Base-by-base conservation (phyloP, 352 stramenopile genomes). In the Phytophthora podocarpi region DNA sequence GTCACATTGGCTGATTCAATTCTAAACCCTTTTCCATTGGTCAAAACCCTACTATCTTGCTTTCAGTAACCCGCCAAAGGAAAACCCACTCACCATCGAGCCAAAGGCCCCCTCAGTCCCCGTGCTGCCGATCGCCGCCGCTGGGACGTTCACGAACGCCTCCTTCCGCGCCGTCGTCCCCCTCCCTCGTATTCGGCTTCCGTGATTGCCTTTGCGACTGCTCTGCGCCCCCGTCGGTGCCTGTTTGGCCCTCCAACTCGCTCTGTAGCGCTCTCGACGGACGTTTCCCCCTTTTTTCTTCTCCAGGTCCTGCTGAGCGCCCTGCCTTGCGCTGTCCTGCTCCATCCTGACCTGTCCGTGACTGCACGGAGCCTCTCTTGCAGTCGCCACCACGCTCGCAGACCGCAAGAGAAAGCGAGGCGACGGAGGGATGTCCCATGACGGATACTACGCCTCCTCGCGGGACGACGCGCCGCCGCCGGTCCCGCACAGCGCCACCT, bases 341-440 rank as follows among this genome's bases (percentile, higher is more conserved):
- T 15, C 36, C 56, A 43, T 51, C 31, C 62, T 50, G 51, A 11
- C 40, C 50, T 12, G 30, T 61, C 61, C 41, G 46, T 61, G 54
- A 60, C 45, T 60, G 51, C 35, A 69, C 60, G 60, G 51, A 69
- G 47, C 32, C 13, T 15, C 20, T 49, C 3, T 21, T n/a, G 23
- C 45, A 59, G 58, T 57, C 39, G 48, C 52, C 60, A 67, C 66
- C 51, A 69, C 70, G 61, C 64, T 72, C 59, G 73, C 73, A 37
- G 67, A 83, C 72, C 76, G 76, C 60, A 82, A 83, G 63, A 77
- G 76, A 61, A 83, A 86, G 61, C 74, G 76, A 64, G 69, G 69
- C 67, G 72, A 78, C 63, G 68, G 63, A 77, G 74, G 61, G 48
- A 87, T 87, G 77, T 85, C 77, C 70, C 67, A 74, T 78, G 77